These are phyloP conservation scores for Rickenella mellea DNA, from an alignment of 768 basidiomycete species.

Conservation along the genomic window DNA sequence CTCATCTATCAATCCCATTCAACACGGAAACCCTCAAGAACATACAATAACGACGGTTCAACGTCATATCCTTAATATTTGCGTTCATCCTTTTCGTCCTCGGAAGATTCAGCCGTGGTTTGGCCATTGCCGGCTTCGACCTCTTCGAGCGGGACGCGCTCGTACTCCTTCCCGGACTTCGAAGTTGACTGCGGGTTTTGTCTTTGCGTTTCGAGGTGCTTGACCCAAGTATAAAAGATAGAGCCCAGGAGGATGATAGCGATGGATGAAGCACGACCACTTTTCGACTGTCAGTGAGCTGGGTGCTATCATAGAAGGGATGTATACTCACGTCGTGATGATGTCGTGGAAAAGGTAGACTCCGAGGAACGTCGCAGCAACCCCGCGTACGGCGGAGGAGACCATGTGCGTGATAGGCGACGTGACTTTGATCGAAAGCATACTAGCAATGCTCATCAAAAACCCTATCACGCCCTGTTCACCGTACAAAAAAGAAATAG, in stretches of 20 bases:
- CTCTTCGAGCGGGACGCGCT: slow-evolving; percentile 56
- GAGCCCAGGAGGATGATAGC: slow-evolving; percentile 58
- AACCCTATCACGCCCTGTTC: slow-evolving; percentile 78
- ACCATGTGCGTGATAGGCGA: slow-evolving; percentile 98
- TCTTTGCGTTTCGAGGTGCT: slow-evolving; percentile 62
- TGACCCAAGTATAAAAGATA: slow-evolving; percentile 81
- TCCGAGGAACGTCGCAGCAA: slow-evolving; percentile 79
- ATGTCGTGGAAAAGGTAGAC: slow-evolving; percentile 75
- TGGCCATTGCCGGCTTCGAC: slow-evolving; percentile 45
- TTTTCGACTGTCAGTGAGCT: slow-evolving; percentile 32
- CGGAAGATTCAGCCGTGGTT: no score
- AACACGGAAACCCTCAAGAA: no score
- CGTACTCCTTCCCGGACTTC: slow-evolving; percentile 33
- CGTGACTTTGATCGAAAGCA: slow-evolving; percentile 93
- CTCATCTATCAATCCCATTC: no score
- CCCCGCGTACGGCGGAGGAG: slow-evolving; percentile 90
- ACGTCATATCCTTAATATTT: no score
- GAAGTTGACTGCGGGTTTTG: slow-evolving; percentile 7
- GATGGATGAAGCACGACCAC: slow-evolving; percentile 77
- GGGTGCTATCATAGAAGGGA: neutral
- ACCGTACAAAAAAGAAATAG: neutral
- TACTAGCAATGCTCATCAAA: slow-evolving; percentile 87
- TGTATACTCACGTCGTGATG: slow-evolving; percentile 56
- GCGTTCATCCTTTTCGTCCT: no score
- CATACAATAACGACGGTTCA: no score